A percentile compares a stretch with the other conserved stretches of the same genome.
Evolutionary conservation across 1,139 yeast genomes (phyloP).

Genomic region (Debaryomyces robertsiae): DNA sequence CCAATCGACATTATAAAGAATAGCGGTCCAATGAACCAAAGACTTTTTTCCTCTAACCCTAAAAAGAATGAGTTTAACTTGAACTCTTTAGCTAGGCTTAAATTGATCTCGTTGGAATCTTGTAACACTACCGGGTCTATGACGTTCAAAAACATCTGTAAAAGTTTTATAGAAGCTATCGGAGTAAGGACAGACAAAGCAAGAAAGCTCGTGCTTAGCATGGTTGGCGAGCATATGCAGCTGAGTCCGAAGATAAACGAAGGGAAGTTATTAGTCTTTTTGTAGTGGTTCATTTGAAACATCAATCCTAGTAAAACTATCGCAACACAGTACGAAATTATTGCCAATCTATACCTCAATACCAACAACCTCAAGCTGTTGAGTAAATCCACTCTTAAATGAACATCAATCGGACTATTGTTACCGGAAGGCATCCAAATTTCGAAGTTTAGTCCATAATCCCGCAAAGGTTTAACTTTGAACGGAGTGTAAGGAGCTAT

Average conservation of each 20-base stretch:
- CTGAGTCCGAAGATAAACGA: slow-evolving; percentile 51
- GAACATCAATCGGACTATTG: slow-evolving; percentile 32
- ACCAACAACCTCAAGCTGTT: slow-evolving; percentile 55
- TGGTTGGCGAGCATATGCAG: slow-evolving; percentile 27
- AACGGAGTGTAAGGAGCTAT: slow-evolving; percentile 78
- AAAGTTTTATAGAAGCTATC: slow-evolving; percentile 22
- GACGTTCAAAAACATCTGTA: slow-evolving; percentile 30
- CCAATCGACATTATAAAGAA: slow-evolving; percentile 57
- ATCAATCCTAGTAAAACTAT: slow-evolving; percentile 46
- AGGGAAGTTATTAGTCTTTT: slow-evolving; percentile 41
- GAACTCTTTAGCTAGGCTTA: slow-evolving; percentile 26
- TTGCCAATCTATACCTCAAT: slow-evolving; percentile 62
- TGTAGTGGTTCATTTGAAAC: slow-evolving; percentile 47
- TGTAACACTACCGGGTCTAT: slow-evolving; percentile 60
- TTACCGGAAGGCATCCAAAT: slow-evolving; percentile 41
- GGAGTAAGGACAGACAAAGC: slow-evolving; percentile 41
- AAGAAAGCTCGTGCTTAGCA: slow-evolving; percentile 22
- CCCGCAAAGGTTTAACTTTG: slow-evolving; percentile 22
- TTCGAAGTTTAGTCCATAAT: slow-evolving; percentile 41
- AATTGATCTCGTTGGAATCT: slow-evolving; percentile 37
- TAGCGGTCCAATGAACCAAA: slow-evolving; percentile 62
- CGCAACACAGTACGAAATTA: slow-evolving; percentile 59
- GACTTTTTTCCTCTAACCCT: slow-evolving; percentile 62
- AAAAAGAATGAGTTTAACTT: slow-evolving; percentile 51
- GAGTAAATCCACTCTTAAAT: slow-evolving; percentile 44